Conservation (phyloP, 768 basidiomycete genomes). For the Podaxis pistillaris region DNA sequence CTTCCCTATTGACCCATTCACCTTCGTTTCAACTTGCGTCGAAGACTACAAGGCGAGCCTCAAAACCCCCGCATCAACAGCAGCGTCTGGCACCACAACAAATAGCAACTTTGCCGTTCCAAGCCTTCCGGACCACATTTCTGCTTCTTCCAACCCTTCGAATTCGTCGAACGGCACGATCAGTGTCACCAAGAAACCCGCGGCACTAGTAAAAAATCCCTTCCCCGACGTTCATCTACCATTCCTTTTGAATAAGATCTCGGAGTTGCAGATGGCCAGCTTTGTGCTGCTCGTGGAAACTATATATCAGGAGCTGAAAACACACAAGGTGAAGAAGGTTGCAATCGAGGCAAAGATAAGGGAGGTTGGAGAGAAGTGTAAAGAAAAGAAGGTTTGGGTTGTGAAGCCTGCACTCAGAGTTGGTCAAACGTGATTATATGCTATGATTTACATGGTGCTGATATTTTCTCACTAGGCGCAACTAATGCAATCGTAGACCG, state of each 20-base stretch:
- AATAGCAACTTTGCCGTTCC: conserved; percentile 46
- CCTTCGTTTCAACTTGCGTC: conserved; percentile 53
- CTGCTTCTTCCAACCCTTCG: conserved; percentile 15
- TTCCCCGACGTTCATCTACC: conserved; percentile 72
- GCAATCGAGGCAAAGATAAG: conserved; percentile 79
- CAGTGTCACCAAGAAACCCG: conserved; percentile 28
- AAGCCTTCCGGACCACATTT: conserved; percentile 32
- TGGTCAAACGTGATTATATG: background rate
- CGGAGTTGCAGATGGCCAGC: conserved; percentile 56
- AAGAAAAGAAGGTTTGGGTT: conserved; percentile 72
- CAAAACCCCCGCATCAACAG: conserved; percentile 18
- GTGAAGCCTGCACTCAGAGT: conserved; percentile 45
- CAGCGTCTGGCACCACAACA: conserved; percentile 12
- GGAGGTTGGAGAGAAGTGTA: conserved; percentile 75
- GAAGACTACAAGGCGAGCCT: conserved; percentile 35
- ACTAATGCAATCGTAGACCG: background rate
- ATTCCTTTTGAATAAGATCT: conserved; percentile 61
- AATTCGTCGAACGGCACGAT: conserved; percentile 13
- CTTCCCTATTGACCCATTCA: conserved; percentile 75
- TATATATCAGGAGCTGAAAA: conserved; percentile 66
- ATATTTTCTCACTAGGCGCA: background rate
- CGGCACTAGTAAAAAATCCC: conserved; percentile 44
- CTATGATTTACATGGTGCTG: background rate
- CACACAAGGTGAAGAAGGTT: conserved; percentile 78
- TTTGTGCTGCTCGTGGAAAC: conserved; percentile 69